These are phyloP conservation scores for Cylindricascospora bacillispora DNA, from an alignment of 1,139 yeast genomes.

Conservation along the genomic window DNA sequence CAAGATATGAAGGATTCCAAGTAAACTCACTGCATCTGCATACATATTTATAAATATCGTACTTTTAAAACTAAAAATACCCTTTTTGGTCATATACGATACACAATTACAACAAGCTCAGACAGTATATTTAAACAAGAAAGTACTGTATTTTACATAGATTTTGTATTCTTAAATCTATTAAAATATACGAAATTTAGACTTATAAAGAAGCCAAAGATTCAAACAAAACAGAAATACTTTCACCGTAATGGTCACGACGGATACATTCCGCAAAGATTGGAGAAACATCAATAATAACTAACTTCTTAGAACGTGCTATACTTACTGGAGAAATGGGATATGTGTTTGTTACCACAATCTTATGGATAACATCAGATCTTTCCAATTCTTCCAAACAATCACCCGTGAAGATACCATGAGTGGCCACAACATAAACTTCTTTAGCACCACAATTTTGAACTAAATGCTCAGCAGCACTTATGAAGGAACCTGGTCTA, in stretches of 20 bases:
- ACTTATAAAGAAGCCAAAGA: constrained; percentile 51
- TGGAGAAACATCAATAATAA: constrained; percentile 84
- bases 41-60: no score
- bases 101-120: no score
- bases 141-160: no score
- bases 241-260: constrained; percentile 96
- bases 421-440: constrained; percentile 88
- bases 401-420: constrained; percentile 81
- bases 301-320: constrained; percentile 49
- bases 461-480: constrained; percentile 95
- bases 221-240: constrained; percentile 83
- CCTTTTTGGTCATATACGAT: no score
- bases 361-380: constrained; percentile 68
- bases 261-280: constrained; percentile 97
- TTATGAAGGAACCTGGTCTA: constrained; percentile 83
- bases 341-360: constrained; percentile 92
- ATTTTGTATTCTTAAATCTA: no score
- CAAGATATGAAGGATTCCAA: no score
- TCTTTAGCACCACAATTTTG: constrained; percentile 89
- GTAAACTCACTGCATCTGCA: no score
- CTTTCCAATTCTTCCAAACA: constrained; percentile 70
- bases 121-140: no score
- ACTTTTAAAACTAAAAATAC: no score
- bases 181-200: no score
- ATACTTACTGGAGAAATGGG: constrained; percentile 61